Base-by-base conservation (phyloP, 129 eudicot genomes). In the Artemisia argyi region DNA sequence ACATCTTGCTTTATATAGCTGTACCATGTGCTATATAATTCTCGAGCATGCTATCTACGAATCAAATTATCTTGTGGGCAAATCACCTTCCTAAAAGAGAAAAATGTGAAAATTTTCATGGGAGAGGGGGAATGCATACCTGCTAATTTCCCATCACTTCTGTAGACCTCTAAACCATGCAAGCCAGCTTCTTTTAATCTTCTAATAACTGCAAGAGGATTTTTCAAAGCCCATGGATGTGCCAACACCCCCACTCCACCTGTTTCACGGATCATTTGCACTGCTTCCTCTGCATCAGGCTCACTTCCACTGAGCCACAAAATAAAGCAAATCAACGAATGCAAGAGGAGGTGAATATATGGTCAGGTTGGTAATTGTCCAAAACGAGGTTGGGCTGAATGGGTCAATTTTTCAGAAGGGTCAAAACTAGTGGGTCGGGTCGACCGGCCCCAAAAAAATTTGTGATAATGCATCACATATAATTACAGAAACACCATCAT, bases 151-250 rank as follows among this genome's bases (percentile, higher is more conserved):
- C 98, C 98, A 70, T 93, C 98, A 66, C 96, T 85, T 83, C 98
- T 89, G 61, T 89, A 93, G 80, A 84, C 88, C 79, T 93, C 98
- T 47, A 93, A 76, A 19, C 98, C 98, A 63, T 92, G 92, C 26
- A 92, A 83, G 9, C 98, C 98, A 15, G 96, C 90, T 68, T 89
- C 98, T 74, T 87, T 89, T 64, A 92, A 83, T 77, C 88, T 85
- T 78, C 87, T 89, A 57, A 89, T 78, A 13, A 92, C 69, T 8
- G 84, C 85, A 71, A 78, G 74, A 7, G 98, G 96, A 75, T 89
- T 84, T 73, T 92, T 92, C 64, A 87, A 80, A 10, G 96, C 92
- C 98, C 98, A 92, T 73, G 98, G 98, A 78, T 92, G 98, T 60
- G 98, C 98, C 80, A 92, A 57, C 12, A 92, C 96, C 15, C 92